Evolutionary conservation across 345 rosid species (phyloP).

Genomic region (Acer campestre): DNA sequence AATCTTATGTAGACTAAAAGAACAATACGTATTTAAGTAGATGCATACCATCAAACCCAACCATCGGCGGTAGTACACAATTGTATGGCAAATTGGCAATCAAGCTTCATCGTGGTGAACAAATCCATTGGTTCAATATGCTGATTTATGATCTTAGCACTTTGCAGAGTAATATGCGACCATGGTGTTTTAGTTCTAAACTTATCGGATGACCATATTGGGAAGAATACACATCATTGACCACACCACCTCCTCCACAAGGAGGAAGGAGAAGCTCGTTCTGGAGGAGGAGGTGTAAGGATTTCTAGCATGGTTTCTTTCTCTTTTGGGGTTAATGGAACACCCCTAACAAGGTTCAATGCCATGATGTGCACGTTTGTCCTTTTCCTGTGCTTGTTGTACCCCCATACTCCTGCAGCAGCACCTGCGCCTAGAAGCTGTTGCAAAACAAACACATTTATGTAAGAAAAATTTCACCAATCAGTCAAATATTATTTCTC

Average conservation of each 20-base stretch:
- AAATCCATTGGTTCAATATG: neutral
- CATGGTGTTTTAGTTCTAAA: neutral
- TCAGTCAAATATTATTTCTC: neutral
- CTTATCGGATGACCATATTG: neutral
- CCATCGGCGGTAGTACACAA: neutral
- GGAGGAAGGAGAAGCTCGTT: slow-evolving; percentile 35
- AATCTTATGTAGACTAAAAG: neutral
- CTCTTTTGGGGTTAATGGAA: slow-evolving; percentile 81
- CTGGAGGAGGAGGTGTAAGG: slow-evolving; percentile 76
- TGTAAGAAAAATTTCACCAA: slow-evolving; percentile 23
- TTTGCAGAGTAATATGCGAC: neutral
- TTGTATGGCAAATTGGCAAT: neutral
- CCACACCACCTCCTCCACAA: slow-evolving; percentile 60
- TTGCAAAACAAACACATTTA: neutral
- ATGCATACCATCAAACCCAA: neutral
- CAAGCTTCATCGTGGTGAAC: neutral
- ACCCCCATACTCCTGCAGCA: slow-evolving; percentile 73
- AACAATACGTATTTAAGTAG: neutral
- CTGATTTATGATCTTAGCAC: neutral
- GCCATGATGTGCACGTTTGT: slow-evolving; percentile 89
- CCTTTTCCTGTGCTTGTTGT: slow-evolving; percentile 65
- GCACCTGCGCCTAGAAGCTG: slow-evolving; percentile 68
- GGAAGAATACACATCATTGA: slow-evolving; percentile 21
- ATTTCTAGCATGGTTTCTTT: slow-evolving; percentile 83
- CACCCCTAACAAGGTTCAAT: slow-evolving; percentile 76